Conservation (phyloP, 176 grass and related monocot species). For the Alloteropsis semialata region DNA sequence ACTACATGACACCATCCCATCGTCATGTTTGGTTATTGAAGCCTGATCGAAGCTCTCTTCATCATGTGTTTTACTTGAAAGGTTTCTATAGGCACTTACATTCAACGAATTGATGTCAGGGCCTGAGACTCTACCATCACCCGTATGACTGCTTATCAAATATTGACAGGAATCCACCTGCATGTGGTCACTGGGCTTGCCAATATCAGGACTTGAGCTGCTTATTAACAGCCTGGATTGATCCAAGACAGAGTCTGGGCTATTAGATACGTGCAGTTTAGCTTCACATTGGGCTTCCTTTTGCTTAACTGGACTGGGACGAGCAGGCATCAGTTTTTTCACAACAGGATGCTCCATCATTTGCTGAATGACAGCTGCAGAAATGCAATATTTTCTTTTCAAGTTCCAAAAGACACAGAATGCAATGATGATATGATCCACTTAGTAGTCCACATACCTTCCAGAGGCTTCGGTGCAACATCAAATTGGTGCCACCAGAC, state of each 20-base stretch:
- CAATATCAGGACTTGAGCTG: slow-evolving; percentile 35
- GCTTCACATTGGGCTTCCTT: slow-evolving; percentile 17
- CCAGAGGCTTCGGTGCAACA: slow-evolving; percentile 61
- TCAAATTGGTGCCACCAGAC: slow-evolving; percentile 91
- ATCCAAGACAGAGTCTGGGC: slow-evolving; percentile 50
- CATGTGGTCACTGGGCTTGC: slow-evolving; percentile 14
- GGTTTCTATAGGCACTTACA: slow-evolving; percentile 6
- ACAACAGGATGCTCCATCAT: slow-evolving; percentile 54
- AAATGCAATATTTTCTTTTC: slow-evolving; percentile 27
- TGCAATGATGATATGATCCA: neutral
- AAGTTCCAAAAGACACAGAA: slow-evolving; percentile 19
- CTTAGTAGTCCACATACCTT: slow-evolving; percentile 52
- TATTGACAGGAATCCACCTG: slow-evolving; percentile 34
- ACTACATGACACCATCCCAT: neutral
- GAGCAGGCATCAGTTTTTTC: slow-evolving; percentile 24
- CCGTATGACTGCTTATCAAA: slow-evolving; percentile 13
- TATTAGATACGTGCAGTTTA: slow-evolving; percentile 30
- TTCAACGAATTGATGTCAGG: neutral
- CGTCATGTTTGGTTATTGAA: slow-evolving; percentile 14
- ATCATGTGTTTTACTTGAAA: neutral
- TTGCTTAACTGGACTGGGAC: slow-evolving; percentile 23
- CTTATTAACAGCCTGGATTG: slow-evolving; percentile 30
- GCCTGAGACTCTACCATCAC: neutral
- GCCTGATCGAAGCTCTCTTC: slow-evolving; percentile 12
- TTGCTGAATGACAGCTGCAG: slow-evolving; percentile 54